phyloP scores from a whole-genome alignment of 2,329 filamentous ascomycete genomes.

The Endothia cerciana region DNA sequence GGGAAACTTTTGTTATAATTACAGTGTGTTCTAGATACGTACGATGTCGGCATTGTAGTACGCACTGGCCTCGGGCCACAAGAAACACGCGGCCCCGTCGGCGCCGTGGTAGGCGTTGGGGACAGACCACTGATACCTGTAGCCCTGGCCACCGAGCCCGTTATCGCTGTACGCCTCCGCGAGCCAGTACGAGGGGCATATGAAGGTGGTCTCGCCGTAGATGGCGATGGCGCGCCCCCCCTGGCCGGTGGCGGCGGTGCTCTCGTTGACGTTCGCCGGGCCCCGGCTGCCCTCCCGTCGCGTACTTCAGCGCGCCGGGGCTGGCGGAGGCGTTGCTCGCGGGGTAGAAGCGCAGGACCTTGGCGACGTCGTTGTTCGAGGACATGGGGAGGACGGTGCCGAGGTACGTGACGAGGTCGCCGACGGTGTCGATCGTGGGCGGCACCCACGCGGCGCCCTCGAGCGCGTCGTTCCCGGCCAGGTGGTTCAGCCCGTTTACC shows the following conservation, averaged over 20 bases:
- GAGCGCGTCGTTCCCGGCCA: conserved; percentile 13
- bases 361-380: conserved; percentile 19
- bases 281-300: conserved; percentile 10
- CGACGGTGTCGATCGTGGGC: background rate
- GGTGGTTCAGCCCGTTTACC: conserved; percentile 10
- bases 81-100: background rate
- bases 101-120: conserved; percentile 17
- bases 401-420: conserved; percentile 9
- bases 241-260: conserved; percentile 18
- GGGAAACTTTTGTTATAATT: background rate
- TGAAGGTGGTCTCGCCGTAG: conserved; percentile 18
- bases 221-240: conserved; percentile 13
- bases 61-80: conserved; percentile 1
- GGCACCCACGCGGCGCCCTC: conserved; percentile 9
- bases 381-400: conserved; percentile 8
- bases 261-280: conserved; percentile 10
- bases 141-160: background rate
- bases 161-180: conserved; percentile 17
- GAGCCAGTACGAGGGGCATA: conserved; percentile 18
- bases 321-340: conserved; percentile 8
- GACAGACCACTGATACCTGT: conserved; percentile 17
- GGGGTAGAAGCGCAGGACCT: conserved; percentile 12
- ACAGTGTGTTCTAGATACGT: background rate
- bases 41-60: conserved; percentile 15
- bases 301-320: background rate